Percentiles rank a stretch among this genome's conserved stretches.
These are phyloP conservation scores for Thraustochytrium sp. DNA, from an alignment of 352 stramenopile genomes.

Conservation along the genomic window DNA sequence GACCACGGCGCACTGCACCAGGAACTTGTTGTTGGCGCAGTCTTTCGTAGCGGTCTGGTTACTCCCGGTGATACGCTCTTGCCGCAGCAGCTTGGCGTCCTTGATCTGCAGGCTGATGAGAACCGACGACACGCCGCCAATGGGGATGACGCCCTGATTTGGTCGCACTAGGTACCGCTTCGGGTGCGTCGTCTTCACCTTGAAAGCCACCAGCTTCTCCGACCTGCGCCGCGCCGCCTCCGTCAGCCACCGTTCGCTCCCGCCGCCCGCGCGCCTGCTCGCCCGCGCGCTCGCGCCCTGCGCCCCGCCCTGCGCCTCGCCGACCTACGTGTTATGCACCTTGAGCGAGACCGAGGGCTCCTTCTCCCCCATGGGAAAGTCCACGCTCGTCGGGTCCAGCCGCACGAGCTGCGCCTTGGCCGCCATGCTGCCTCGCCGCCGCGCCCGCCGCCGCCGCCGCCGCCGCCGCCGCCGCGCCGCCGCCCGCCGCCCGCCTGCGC, in stretches of 20 bases:
- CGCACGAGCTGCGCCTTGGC: constrained; percentile 29
- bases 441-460: too few species aligned
- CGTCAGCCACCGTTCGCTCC: neutral
- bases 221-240: neutral
- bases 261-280: too few species aligned
- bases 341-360: constrained; percentile 36
- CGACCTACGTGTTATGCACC: constrained; percentile 33
- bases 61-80: constrained; percentile 5
- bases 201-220: constrained; percentile 44
- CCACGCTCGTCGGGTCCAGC: constrained; percentile 11
- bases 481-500: too few species aligned
- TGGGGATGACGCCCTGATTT: constrained; percentile 38
- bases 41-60: neutral
- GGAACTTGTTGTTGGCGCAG: constrained; percentile 39
- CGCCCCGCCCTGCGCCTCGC: too few species aligned
- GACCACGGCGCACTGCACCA: constrained; percentile 23
- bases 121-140: neutral
- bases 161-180: constrained; percentile 42
- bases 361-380: constrained; percentile 24
- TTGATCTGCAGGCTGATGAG: constrained; percentile 39
- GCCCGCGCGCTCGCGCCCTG: too few species aligned
- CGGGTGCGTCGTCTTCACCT: constrained; percentile 43
- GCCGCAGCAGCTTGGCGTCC: constrained; percentile 38
- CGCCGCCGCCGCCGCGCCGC: too few species aligned
- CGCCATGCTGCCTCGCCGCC: neutral